phyloP scores from a whole-genome alignment of 441 rosid species.

The Lepidium campestre region DNA sequence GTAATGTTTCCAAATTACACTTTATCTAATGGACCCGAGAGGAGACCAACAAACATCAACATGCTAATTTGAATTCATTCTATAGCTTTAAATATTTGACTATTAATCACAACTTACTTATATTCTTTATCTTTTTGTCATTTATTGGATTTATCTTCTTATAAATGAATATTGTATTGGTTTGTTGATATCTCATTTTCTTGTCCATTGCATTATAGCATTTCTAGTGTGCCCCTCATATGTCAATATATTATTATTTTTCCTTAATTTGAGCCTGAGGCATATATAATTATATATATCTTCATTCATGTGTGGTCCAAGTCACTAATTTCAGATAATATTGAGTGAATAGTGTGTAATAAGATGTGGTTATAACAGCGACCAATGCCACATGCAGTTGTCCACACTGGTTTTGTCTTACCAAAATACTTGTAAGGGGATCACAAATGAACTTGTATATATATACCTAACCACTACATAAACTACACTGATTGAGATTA shows the following conservation, averaged over 20 bases:
- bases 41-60: neutral
- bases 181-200: slow-evolving; percentile 17
- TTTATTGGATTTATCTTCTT: slow-evolving; percentile 8
- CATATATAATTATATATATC: too few species aligned
- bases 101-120: neutral
- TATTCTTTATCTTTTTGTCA: neutral
- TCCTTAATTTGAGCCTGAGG: slow-evolving; percentile 14
- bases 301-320: slow-evolving; percentile 7
- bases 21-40: neutral
- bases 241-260: neutral
- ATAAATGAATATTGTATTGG: neutral
- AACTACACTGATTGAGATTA: too few species aligned
- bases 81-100: neutral
- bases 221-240: slow-evolving; percentile 10
- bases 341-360: too few species aligned
- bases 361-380: too few species aligned
- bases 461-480: too few species aligned
- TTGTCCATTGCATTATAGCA: neutral
- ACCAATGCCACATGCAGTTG: too few species aligned
- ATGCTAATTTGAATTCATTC: neutral
- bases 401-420: too few species aligned
- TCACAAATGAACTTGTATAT: too few species aligned
- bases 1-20: neutral
- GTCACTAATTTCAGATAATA: neutral
- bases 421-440: too few species aligned